phyloP scores from a whole-genome alignment of 441 rosid species.

The Arabidopsis lyrata region DNA sequence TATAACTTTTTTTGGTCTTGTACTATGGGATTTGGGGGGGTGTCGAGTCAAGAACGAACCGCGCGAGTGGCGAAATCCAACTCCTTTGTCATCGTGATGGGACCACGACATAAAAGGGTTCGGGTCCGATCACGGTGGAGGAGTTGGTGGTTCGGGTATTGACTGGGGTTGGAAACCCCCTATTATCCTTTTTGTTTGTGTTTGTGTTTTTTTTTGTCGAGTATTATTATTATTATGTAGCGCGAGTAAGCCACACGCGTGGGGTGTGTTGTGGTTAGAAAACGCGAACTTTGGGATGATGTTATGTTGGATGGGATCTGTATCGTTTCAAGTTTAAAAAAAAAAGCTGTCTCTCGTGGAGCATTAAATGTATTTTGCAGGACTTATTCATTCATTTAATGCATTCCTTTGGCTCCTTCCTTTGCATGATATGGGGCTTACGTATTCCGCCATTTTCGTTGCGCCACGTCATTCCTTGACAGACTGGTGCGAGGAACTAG shows the following conservation, averaged over 20 bases:
- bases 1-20: neutral
- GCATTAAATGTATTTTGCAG: slow-evolving; percentile 48
- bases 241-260: slow-evolving; percentile 30
- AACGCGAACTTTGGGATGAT: slow-evolving; percentile 11
- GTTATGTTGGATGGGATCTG: slow-evolving; percentile 38
- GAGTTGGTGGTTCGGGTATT: slow-evolving; percentile 98
- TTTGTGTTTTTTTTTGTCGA: neutral
- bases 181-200: neutral
- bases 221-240: slow-evolving; percentile 1
- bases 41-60: slow-evolving; percentile 99
- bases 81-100: slow-evolving; percentile 54
- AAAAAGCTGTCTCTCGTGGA: slow-evolving; percentile 36
- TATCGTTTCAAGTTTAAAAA: slow-evolving; percentile 28
- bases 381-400: slow-evolving; percentile 41
- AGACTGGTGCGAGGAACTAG: slow-evolving; percentile 27
- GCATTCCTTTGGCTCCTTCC: slow-evolving; percentile 35
- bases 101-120: slow-evolving; percentile 6
- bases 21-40: slow-evolving; percentile 44
- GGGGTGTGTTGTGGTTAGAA: slow-evolving; percentile 31
- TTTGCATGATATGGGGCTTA: slow-evolving; percentile 43
- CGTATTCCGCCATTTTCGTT: slow-evolving; percentile 37
- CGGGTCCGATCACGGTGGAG: slow-evolving; percentile 49
- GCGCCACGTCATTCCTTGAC: slow-evolving; percentile 36
- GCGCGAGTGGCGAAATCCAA: slow-evolving; percentile 55
- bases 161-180: slow-evolving; percentile 73